Conservation (phyloP, 108 stramenopile species). For the Cyclotella baltica region DNA sequence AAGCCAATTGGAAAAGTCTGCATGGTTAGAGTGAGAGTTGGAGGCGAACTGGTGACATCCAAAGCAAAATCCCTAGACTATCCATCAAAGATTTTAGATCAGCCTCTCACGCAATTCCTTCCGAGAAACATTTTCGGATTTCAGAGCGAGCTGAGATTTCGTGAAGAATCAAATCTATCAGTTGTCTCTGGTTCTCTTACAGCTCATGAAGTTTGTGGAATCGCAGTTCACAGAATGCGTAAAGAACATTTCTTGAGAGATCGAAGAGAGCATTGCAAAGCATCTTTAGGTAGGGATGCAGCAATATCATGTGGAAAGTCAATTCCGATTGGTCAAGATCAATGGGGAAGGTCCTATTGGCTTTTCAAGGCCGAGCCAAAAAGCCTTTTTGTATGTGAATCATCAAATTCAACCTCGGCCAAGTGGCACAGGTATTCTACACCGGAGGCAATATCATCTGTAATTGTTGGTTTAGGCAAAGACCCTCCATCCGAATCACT, state of each 20-base stretch:
- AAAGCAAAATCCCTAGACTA: slow-evolving; percentile 42
- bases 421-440: slow-evolving; percentile 72
- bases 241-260: slow-evolving; percentile 67
- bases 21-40: slow-evolving; percentile 69
- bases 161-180: slow-evolving; percentile 62
- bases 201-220: slow-evolving; percentile 88
- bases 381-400: slow-evolving; percentile 69
- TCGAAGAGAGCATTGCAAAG: slow-evolving; percentile 52
- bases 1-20: slow-evolving; percentile 43
- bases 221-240: slow-evolving; percentile 76
- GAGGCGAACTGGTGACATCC: slow-evolving; percentile 70
- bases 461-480: slow-evolving; percentile 79
- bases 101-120: slow-evolving; percentile 74
- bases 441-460: slow-evolving; percentile 79
- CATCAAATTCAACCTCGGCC: neutral
- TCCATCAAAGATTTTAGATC: slow-evolving; percentile 55
- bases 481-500: slow-evolving; percentile 64
- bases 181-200: slow-evolving; percentile 79
- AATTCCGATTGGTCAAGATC: slow-evolving; percentile 72
- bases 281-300: slow-evolving; percentile 59
- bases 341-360: slow-evolving; percentile 79
- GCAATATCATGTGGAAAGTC: slow-evolving; percentile 81
- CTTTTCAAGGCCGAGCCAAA: slow-evolving; percentile 67
- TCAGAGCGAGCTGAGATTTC: slow-evolving; percentile 72
- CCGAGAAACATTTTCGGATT: slow-evolving; percentile 74